Evolutionary conservation across 768 basidiomycete species (phyloP), one percentile per base, ranked within the genome.

Genomic region (Podaxis pistillaris): DNA sequence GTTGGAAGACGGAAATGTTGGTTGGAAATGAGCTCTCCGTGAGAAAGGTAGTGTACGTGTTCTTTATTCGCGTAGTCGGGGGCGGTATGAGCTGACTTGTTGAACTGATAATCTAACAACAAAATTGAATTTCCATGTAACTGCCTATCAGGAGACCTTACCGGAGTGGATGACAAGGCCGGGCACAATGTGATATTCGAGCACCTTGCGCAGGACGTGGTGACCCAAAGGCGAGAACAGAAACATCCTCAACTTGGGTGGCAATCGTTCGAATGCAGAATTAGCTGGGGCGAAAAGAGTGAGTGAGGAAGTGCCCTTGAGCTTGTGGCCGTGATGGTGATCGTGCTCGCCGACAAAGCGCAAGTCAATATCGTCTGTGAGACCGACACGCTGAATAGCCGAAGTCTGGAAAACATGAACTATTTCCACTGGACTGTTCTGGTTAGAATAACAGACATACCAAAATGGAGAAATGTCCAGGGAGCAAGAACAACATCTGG

Each of bases 141-240:
- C 1, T n/a, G 15, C 58, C 38, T 38, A 15, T 1, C 15, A 15
- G 51, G 15, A 44, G 37, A 17, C 67, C 75, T 74, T 58, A 78
- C 86, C 81, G 4, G 81, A 81, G 66, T 84, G 76, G n/a, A 86
- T 71, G 24, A 84, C 72, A 15, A 75, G 63, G 9, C 78, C 72
- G 0, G 84, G 84, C 5, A 84, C 78, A 61, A 84, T 76, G 71
- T 89, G 87, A 72, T 81, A 88, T 50, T 83, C 74, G 13, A 89
- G 67, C 19, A 89, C 62, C 71, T 86, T 87, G 64, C 74, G 79
- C 56, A 89, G 64, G 11, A 73, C 81, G 19, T 66, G 70, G 36
- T 76, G 73, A 6, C 87, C 87, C 59, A 84, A 82, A 0, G 85
- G 83, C 3, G 86, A 87, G 72, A 88, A 87, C 56, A 88, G 74